Evolutionary conservation across 2,329 filamentous ascomycete species (phyloP).

Genomic region (Cytospora leucostoma): DNA sequence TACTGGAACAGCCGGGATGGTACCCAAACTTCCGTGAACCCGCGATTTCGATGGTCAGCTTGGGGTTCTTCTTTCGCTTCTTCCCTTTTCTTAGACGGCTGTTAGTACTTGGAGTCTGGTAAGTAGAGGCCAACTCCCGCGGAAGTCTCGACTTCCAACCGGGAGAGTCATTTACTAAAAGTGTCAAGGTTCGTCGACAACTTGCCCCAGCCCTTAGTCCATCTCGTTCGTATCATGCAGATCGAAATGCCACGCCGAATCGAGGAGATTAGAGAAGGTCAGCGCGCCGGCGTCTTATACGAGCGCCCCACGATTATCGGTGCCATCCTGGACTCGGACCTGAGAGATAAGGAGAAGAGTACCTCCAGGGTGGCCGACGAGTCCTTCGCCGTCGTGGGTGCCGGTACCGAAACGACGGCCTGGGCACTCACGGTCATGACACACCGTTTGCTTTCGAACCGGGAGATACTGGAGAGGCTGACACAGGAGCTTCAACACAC

Average conservation of each 20-base stretch:
- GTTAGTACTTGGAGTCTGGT: no score
- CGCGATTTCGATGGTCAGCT: background rate
- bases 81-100: background rate
- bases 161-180: no score
- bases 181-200: no score
- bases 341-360: background rate
- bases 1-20: background rate
- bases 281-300: background rate
- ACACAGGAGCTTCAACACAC: background rate
- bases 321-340: background rate
- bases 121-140: no score
- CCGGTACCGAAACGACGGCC: conserved; percentile 5
- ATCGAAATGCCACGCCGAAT: background rate
- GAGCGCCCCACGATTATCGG: background rate
- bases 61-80: background rate
- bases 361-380: background rate
- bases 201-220: no score
- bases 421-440: conserved; percentile 11
- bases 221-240: background rate
- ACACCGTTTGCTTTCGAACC: conserved; percentile 5
- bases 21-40: background rate
- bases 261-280: background rate
- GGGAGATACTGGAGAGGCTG: background rate
- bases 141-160: no score
- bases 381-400: background rate